Base-by-base conservation (phyloP, 148 eudicot genomes). In the Rhododendron simsii region DNA sequence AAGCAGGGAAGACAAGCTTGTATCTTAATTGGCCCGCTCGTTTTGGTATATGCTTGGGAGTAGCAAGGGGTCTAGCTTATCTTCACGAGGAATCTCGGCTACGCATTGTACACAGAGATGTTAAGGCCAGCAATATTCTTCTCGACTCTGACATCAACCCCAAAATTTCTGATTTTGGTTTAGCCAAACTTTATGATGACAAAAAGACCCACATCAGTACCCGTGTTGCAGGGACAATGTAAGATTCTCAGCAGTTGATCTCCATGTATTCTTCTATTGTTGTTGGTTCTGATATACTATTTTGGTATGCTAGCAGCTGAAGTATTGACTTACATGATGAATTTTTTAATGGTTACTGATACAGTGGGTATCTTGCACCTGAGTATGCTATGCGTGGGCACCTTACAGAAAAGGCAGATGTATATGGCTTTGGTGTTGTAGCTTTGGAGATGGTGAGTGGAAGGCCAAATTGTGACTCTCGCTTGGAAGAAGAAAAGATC, bases 141-240 rank as follows among this genome's bases (percentile, higher is more conserved):
- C 94, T 96, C 18, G 99, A 94, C 87, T 88, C 94, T 28, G 93
- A 95, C 53, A 94, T 94, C 76, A 90, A 84, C 86, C 99, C 99
- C 33, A 95, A 94, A 90, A 95, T 96, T 78, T 95, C 99, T 35
- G 99, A 96, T 89, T 96, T 96, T 87, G 99, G 98, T 84, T 91
- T 96, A 89, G 99, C 99, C 83, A 96, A 93, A 90, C 89, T 96
- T 59, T 96, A 95, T 86, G 98, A 95, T 89, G 98, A 96, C 84
- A 96, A 92, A 85, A 91, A 91, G 87, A 95, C 98, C 23, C 98
- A 96, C 89, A 92, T 96, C 50, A 96, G 96, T 89, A 96, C 99
- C 75, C 93, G 93, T 77, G 98, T 96, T 87, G 99, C 97, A n/a
- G 99, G 99, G 80, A 96, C 99, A 86, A 90, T 95, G 99, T 96